Base-by-base conservation (phyloP, 1,284 basidiomycete species). In the Puccinia horiana region DNA sequence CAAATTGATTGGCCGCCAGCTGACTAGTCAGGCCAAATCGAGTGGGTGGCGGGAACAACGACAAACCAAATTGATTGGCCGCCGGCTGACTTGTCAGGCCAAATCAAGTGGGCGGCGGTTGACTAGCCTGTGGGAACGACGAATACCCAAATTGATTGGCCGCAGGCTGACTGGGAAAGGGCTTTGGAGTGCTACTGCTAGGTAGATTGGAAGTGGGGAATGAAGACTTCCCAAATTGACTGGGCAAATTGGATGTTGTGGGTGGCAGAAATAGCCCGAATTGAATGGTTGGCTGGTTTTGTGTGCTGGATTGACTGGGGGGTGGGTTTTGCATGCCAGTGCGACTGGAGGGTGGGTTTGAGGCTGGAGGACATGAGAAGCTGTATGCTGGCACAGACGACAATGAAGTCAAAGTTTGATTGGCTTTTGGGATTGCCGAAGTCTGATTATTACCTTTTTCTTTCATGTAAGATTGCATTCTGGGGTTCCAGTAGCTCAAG, bases 401-500 rank as follows among this genome's bases (percentile, higher is more conserved):
- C 44, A 16, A 16, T 44, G 52, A 11, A 54, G 23, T 14, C 2
- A 6, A 20, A 18, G 2, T 16, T 65, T 1, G 63, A 9, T 12
- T 18, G 29, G 35, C 9, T 37, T 29, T 14, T 16, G 35, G 11
- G 29, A 26, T 35, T 63, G 26, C 26, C n/a, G 54, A n/a, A 20
- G 54, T 14, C 58, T 63, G 58, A 29, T 29, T 29, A 32, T 32
- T 63, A 20, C 29, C 14, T 35, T 63, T 63, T 35, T 14, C 11
- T 14, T 4, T 63, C 12, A 37, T 29, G 14, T 65, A 61, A 61
- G 58, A 61, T 61, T 61, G 58, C 9, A 12, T 35, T 12, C 63
- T 65, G 29, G 63, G 63, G 29, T 37, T 70, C 69, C 69, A 70
- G 18, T 70, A 69, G 14, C 37, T 14, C n/a, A 40, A 42, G 67